Evolutionary conservation across 2,329 filamentous ascomycete genomes (phyloP), one percentile per base, ranked within the genome.

Genomic region (Sphaerulina populicola): DNA sequence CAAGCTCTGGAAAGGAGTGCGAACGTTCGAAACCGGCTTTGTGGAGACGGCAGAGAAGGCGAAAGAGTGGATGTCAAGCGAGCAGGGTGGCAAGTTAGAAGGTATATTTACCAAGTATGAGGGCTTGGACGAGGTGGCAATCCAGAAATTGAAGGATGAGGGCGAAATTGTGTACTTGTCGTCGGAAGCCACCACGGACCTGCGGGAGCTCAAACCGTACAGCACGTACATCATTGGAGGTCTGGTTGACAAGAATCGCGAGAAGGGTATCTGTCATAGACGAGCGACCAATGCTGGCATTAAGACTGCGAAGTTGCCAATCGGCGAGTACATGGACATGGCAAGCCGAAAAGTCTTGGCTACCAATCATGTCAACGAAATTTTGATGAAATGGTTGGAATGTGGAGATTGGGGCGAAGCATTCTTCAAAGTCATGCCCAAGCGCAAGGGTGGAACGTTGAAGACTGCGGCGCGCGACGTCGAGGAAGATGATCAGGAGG

Each of bases 321-420:
- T 98, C 62, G 88, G 89, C n/a, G 83, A 97, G 56, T 97, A 88
- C 68, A 84, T 98, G 75, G 79, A 88, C 57, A 94, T 98, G 86
- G 79, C 83, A 50, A 90, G 85, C 61, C 81, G 93, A 30, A 81
- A 85, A 61, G 87, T 98, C 4, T 73, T 98, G 51, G 84, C 91
- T 3, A 96, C 91, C 6, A 98, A 97, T 65, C 93, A 98, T 64
- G 93, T 98, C 1, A 80, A 93, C 42, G 91, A 97, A 70, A 97
- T 98, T 56, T 95, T 98, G 88, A 72, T 95, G 41, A 83, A 82
- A 58, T 98, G 90, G 89, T 70, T 98, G 49, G 88, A 96, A 69
- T 81, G 80, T 44, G 87, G 86, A 2, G 86, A 97, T 67, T 98
- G 93, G 93, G 90, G 85, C 1, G 76, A 86, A 64, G 90, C 93